phyloP scores from a whole-genome alignment of 306 rosid species.

The Glycine latifolia region DNA sequence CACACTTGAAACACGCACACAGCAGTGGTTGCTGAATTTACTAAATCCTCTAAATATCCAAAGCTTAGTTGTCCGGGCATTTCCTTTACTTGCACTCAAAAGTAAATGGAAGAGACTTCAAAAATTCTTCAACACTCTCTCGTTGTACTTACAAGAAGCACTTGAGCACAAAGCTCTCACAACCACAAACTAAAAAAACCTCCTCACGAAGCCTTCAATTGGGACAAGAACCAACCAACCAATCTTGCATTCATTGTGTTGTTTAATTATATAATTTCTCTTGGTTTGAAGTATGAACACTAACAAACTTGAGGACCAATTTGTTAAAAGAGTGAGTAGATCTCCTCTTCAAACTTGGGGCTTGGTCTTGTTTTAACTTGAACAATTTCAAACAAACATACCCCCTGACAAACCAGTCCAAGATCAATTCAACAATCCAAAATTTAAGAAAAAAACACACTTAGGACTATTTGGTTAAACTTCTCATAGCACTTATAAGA shows the following conservation, averaged over 20 bases:
- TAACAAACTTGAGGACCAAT: slow-evolving; percentile 78
- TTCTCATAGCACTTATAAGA: neutral
- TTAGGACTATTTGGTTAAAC: neutral
- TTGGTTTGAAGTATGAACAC: slow-evolving; percentile 62
- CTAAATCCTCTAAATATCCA: slow-evolving; percentile 50
- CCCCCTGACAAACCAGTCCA: slow-evolving; percentile 99
- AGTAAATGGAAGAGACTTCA: slow-evolving; percentile 79
- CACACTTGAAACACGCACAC: slow-evolving; percentile 50
- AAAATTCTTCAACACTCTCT: slow-evolving; percentile 68
- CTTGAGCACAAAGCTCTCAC: slow-evolving; percentile 77
- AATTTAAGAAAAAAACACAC: slow-evolving; percentile 37
- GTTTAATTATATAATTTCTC: slow-evolving; percentile 76
- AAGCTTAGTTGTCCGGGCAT: slow-evolving; percentile 65
- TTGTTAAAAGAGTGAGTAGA: slow-evolving; percentile 78
- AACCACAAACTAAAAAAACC: slow-evolving; percentile 68
- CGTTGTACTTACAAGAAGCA: slow-evolving; percentile 67
- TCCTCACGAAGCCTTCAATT: slow-evolving; percentile 70
- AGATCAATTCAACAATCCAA: slow-evolving; percentile 64
- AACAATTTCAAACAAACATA: slow-evolving; percentile 97
- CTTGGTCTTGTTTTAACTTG: slow-evolving; percentile 98
- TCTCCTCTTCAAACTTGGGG: slow-evolving; percentile 87
- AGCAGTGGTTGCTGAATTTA: slow-evolving; percentile 66
- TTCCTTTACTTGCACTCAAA: slow-evolving; percentile 70
- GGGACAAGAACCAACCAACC: slow-evolving; percentile 57
- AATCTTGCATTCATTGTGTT: slow-evolving; percentile 69